Percentiles rank a stretch among this genome's conserved stretches.
Conservation (phyloP, 495 filamentous ascomycete genomes). For the Neurospora africana region DNA sequence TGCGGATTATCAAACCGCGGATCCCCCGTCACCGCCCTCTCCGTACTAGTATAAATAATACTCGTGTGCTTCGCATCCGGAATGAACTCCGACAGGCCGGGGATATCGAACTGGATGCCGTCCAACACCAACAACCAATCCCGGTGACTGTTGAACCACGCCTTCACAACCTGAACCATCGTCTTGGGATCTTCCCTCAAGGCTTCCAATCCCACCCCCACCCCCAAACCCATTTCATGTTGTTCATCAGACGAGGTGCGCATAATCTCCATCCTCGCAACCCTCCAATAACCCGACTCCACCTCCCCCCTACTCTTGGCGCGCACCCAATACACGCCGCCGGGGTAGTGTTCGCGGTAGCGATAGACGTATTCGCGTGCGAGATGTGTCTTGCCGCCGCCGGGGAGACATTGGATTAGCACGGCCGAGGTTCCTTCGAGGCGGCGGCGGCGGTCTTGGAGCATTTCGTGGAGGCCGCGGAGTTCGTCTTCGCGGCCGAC, state of each 20-base stretch:
- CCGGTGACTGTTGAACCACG: slow-evolving; percentile 59
- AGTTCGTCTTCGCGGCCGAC: slow-evolving; percentile 65
- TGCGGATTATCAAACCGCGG: slow-evolving; percentile 65
- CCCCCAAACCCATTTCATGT: no score
- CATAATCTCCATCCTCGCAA: slow-evolving; percentile 55
- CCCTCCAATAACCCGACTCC: slow-evolving; percentile 62
- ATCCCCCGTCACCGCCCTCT: slow-evolving; percentile 54
- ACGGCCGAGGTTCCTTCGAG: slow-evolving; percentile 56
- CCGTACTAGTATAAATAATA: slow-evolving; percentile 69
- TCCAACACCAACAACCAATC: slow-evolving; percentile 72
- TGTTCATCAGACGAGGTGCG: not conserved
- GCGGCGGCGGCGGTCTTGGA: slow-evolving; percentile 54
- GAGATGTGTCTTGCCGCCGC: slow-evolving; percentile 73
- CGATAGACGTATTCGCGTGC: slow-evolving; percentile 70
- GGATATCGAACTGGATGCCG: slow-evolving; percentile 59
- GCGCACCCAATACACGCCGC: slow-evolving; percentile 73
- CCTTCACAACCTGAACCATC: slow-evolving; percentile 51
- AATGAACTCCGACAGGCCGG: slow-evolving; percentile 52
- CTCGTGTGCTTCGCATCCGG: slow-evolving; percentile 58
- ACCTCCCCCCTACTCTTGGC: slow-evolving; percentile 54
- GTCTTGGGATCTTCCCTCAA: slow-evolving; percentile 28
- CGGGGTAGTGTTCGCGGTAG: slow-evolving; percentile 54
- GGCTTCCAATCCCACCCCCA: no score
- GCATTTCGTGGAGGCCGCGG: slow-evolving; percentile 52
- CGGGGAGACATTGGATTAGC: slow-evolving; percentile 62